Percentiles rank a stretch among this genome's conserved stretches.
Conservation (phyloP, 2,329 filamentous ascomycete genomes). For the Cryphonectria radicalis region DNA sequence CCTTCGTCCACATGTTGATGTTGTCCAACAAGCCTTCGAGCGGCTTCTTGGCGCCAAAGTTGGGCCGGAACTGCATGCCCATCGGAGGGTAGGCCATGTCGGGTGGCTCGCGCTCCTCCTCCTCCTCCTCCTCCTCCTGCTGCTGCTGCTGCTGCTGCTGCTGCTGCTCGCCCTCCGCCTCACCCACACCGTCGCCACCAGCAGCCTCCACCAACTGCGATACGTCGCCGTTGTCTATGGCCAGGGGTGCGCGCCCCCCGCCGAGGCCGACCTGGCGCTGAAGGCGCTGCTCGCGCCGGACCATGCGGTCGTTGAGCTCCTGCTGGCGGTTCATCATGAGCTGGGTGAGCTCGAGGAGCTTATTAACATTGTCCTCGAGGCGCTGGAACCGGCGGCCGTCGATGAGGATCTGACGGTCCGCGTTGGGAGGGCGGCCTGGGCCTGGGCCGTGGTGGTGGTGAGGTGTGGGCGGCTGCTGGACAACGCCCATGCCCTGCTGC, state of each 20-base stretch:
- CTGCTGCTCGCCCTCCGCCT: neutral
- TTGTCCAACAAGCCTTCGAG: conserved; percentile 30
- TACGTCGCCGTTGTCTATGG: conserved; percentile 25
- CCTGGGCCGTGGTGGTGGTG: conserved; percentile 17
- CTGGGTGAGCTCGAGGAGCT: conserved; percentile 31
- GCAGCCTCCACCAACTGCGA: conserved; percentile 18
- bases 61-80: conserved; percentile 31
- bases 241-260: conserved; percentile 26
- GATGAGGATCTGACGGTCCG: conserved; percentile 25
- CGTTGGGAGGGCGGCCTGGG: conserved; percentile 27
- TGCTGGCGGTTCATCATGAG: conserved; percentile 32
- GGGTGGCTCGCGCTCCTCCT: conserved; percentile 29
- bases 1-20: conserved; percentile 30
- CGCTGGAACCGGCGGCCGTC: conserved; percentile 30
- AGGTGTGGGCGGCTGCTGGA: conserved; percentile 16
- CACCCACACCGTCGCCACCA: neutral
- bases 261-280: conserved; percentile 27
- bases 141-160: neutral
- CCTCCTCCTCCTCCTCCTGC: conserved; percentile 26
- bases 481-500: conserved; percentile 18
- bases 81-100: conserved; percentile 31
- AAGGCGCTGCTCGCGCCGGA: conserved; percentile 27
- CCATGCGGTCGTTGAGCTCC: conserved; percentile 30
- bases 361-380: conserved; percentile 28
- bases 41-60: conserved; percentile 31